These are phyloP conservation scores for Citrus reticulata DNA, from an alignment of 345 rosid species.

Conservation along the genomic window DNA sequence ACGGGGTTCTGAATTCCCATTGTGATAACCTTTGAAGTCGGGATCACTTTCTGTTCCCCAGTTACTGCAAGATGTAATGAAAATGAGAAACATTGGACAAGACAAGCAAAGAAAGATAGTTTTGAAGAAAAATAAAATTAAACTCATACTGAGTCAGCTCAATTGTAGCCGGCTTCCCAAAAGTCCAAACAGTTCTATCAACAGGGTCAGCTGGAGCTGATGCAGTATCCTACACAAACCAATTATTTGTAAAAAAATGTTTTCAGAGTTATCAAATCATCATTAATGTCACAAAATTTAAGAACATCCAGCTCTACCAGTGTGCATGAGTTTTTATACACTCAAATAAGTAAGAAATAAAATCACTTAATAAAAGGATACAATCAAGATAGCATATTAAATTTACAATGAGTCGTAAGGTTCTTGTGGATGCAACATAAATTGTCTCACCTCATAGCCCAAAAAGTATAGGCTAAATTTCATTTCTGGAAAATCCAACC, in stretches of 20 bases:
- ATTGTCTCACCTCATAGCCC: conserved; percentile 77
- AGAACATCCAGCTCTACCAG: background rate
- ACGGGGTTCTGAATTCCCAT: conserved; percentile 88
- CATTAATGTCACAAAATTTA: background rate
- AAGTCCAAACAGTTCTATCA: conserved; percentile 87
- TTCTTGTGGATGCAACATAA: background rate
- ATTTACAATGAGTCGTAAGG: too few species aligned
- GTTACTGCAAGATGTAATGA: conserved; percentile 47
- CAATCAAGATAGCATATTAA: too few species aligned
- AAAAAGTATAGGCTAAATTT: conserved; percentile 84
- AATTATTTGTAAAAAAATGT: background rate
- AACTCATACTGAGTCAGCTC: conserved; percentile 81
- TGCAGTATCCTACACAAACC: conserved; percentile 51
- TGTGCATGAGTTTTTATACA: background rate
- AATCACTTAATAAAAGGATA: background rate
- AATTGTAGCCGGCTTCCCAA: conserved; percentile 71
- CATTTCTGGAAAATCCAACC: conserved; percentile 86
- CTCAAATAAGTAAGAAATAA: background rate
- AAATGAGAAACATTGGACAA: conserved; percentile 13
- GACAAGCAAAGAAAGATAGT: background rate
- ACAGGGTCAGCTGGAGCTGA: conserved; percentile 67
- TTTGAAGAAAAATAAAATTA: background rate
- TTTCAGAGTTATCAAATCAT: background rate
- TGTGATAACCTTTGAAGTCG: conserved; percentile 89
- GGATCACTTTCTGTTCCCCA: conserved; percentile 97